Evolutionary conservation across 2,329 filamentous ascomycete genomes (phyloP).

Genomic region (Aspergillus cejpii): DNA sequence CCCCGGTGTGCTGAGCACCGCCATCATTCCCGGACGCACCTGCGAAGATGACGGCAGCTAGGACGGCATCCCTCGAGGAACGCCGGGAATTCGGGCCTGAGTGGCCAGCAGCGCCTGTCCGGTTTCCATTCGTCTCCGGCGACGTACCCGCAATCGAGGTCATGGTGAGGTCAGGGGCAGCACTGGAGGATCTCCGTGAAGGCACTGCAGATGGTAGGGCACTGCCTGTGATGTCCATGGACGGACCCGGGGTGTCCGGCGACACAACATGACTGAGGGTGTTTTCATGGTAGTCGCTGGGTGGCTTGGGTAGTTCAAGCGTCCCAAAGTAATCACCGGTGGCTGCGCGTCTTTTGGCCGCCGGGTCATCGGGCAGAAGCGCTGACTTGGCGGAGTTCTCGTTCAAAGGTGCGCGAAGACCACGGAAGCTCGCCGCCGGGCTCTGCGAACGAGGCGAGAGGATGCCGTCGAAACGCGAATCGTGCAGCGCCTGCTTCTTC

Average conservation of each 20-base stretch:
- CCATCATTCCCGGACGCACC: conserved; percentile 16
- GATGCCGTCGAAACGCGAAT: conserved; percentile 17
- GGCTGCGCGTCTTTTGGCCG: conserved; percentile 1
- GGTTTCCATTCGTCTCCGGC: conserved; percentile 6
- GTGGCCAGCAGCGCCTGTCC: conserved; percentile 10
- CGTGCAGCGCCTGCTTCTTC: conserved; percentile 20
- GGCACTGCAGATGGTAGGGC: conserved; percentile 17
- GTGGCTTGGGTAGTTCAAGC: conserved; percentile 11
- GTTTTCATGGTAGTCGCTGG: conserved; percentile 27
- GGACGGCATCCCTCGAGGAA: conserved; percentile 20
- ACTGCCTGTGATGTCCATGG: conserved; percentile 32
- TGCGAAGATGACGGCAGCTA: conserved; percentile 27
- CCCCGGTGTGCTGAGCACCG: conserved; percentile 8
- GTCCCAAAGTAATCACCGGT: conserved; percentile 15
- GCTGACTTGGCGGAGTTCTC: conserved; percentile 10
- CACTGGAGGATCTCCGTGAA: conserved; percentile 29
- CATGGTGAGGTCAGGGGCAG: conserved; percentile 24
- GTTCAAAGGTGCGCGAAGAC: conserved; percentile 9
- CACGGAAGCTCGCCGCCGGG: conserved; percentile 17
- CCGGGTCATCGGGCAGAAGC: conserved; percentile 5
- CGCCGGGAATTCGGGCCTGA: conserved; percentile 9
- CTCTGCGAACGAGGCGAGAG: conserved; percentile 34
- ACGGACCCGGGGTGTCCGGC: conserved; percentile 31
- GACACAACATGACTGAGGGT: conserved; percentile 31
- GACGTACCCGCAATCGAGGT: conserved; percentile 20